Conservation (phyloP, 306 rosid species). For the Nissolia schottii region DNA sequence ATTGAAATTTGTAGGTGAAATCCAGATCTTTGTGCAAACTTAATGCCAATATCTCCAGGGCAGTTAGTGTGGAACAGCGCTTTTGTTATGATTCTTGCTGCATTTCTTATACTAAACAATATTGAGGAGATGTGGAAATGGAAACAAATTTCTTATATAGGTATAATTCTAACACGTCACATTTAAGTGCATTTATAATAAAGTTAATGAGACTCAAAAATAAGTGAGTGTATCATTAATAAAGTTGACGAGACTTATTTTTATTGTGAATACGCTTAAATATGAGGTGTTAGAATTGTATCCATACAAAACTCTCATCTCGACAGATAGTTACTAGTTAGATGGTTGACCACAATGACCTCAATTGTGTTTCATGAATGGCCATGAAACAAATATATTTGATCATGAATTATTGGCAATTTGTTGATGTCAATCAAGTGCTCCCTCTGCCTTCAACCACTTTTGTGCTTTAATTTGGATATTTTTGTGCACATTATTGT, state of each 20-base stretch:
- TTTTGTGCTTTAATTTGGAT: neutral
- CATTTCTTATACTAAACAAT: neutral
- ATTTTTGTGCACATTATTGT: neutral
- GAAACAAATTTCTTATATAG: too few relatives aligned
- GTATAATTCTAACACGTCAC: too few relatives aligned
- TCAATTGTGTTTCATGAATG: neutral
- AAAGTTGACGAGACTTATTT: too few relatives aligned
- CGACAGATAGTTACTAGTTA: too few relatives aligned
- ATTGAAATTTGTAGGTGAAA: neutral
- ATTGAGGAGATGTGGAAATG: neutral
- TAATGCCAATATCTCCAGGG: neutral
- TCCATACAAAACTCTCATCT: too few relatives aligned
- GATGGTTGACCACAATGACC: neutral
- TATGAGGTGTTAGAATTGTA: too few relatives aligned
- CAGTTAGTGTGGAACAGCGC: neutral
- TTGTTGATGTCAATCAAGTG: conserved; percentile 1
- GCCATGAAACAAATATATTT: neutral
- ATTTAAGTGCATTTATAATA: too few relatives aligned
- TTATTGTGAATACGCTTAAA: too few relatives aligned
- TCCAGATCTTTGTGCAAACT: neutral
- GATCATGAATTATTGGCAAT: neutral
- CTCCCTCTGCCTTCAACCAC: neutral
- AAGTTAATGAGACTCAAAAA: too few relatives aligned
- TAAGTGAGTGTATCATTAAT: too few relatives aligned
- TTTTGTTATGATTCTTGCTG: neutral